Percentiles rank a stretch among this genome's conserved stretches.
These are phyloP conservation scores for Epichloe elymi DNA, from an alignment of 2,329 filamentous ascomycete species.

Conservation along the genomic window DNA sequence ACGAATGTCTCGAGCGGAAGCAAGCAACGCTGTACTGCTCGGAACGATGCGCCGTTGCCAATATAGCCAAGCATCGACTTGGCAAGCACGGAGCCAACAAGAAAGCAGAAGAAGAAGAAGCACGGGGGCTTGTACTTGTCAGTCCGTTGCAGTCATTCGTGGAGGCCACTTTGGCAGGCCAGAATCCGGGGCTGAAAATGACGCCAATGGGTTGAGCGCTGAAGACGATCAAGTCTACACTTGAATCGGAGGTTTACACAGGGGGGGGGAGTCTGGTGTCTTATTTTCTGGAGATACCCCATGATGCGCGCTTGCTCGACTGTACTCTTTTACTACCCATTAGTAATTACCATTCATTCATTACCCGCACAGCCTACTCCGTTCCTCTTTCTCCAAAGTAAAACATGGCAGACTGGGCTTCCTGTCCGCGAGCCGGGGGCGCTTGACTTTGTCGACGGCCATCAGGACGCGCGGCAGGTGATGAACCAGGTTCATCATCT, in stretches of 20 bases:
- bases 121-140: slow-evolving; percentile 12
- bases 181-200: slow-evolving; percentile 22
- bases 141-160: slow-evolving; percentile 13
- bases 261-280: not conserved
- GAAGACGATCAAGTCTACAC: not conserved
- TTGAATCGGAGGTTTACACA: not conserved
- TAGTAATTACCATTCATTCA: not conserved
- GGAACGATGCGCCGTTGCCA: slow-evolving; percentile 25
- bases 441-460: not conserved
- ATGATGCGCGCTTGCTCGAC: not conserved
- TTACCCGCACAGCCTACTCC: not conserved
- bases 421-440: no score
- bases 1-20: slow-evolving; percentile 26
- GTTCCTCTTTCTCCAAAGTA: no score
- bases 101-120: slow-evolving; percentile 10
- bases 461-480: not conserved
- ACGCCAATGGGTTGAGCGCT: slow-evolving; percentile 5
- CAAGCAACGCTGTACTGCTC: slow-evolving; percentile 29
- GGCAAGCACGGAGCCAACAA: slow-evolving; percentile 17
- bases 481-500: no score
- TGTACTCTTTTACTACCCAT: not conserved
- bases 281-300: not conserved
- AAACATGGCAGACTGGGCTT: no score
- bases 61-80: slow-evolving; percentile 28
- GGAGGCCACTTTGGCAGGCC: slow-evolving; percentile 16